Evolutionary conservation across 106 monocot genomes (phyloP).

Genomic region (Dioscorea zingiberensis): DNA sequence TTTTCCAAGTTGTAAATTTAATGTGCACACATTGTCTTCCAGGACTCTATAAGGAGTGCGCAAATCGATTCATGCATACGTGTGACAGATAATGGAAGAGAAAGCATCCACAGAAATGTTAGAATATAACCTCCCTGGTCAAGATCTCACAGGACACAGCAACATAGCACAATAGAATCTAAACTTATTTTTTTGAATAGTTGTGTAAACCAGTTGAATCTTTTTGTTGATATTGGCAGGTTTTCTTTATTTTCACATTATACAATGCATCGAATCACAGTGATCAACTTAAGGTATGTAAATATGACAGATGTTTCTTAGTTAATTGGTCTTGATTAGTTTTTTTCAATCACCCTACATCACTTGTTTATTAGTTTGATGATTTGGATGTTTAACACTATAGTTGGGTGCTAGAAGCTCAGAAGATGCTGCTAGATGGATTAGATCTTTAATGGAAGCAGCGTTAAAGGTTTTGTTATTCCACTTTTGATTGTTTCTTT

Average conservation of each 20-base stretch:
- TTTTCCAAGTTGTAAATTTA: background rate
- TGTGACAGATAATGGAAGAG: conserved; percentile 85
- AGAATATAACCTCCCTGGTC: background rate
- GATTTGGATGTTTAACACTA: background rate
- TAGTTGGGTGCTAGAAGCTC: conserved; percentile 97
- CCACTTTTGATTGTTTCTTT: background rate
- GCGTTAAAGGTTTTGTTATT: conserved; percentile 34
- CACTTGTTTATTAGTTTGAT: background rate
- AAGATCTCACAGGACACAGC: too few species aligned
- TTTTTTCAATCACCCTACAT: background rate
- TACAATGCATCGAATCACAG: conserved; percentile 67
- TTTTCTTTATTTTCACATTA: conserved; percentile 76
- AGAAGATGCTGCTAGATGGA: conserved; percentile 90
- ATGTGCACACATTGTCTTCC: background rate
- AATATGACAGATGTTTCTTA: background rate
- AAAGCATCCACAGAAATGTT: conserved; percentile 70
- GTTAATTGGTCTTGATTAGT: background rate
- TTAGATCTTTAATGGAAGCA: conserved; percentile 51
- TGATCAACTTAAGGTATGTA: conserved; percentile 76
- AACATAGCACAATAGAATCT: too few species aligned
- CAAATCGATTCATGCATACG: conserved; percentile 71
- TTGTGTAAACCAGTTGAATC: background rate
- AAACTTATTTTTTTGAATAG: background rate
- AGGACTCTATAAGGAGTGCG: conserved; percentile 84
- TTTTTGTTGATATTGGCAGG: conserved; percentile 41